phyloP scores from a whole-genome alignment of 495 filamentous ascomycete species.

The Talaromyces trachyspermus region DNA sequence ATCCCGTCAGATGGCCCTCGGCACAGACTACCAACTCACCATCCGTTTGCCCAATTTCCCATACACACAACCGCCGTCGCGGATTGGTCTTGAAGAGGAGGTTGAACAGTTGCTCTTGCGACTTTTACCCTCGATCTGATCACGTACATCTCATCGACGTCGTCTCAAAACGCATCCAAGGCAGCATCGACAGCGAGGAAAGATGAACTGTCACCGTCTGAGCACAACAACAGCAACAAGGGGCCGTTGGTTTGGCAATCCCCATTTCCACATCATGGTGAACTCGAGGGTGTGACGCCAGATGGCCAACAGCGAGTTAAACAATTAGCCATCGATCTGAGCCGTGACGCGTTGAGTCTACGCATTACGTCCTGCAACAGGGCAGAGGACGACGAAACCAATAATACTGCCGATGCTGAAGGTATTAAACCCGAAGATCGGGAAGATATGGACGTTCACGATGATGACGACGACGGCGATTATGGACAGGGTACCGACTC shows the following conservation, averaged over 20 bases:
- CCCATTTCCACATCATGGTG: conserved; percentile 36
- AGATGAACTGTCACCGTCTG: no score
- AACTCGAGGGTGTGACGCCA: conserved; percentile 20
- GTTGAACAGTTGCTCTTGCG: conserved; percentile 31
- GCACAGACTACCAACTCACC: conserved; percentile 41
- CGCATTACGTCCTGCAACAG: background rate
- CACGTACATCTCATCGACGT: conserved; percentile 21
- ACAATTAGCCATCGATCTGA: conserved; percentile 31
- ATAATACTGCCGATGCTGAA: background rate
- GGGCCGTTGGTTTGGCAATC: conserved; percentile 23
- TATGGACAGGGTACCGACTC: background rate
- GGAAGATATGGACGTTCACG: background rate
- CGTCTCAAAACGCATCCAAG: conserved; percentile 1
- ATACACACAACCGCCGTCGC: conserved; percentile 30
- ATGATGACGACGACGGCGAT: background rate
- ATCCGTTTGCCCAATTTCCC: conserved; percentile 27
- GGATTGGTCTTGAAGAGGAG: conserved; percentile 28
- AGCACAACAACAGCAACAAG: background rate
- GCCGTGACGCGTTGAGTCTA: conserved; percentile 25
- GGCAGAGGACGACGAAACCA: background rate
- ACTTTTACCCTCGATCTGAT: conserved; percentile 34
- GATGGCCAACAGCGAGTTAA: conserved; percentile 18
- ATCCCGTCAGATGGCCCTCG: conserved; percentile 16
- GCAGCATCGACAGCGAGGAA: background rate
- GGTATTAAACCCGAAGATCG: background rate